Conservation (phyloP, 176 grass and related monocot genomes). For the Tuctoria greenei region DNA sequence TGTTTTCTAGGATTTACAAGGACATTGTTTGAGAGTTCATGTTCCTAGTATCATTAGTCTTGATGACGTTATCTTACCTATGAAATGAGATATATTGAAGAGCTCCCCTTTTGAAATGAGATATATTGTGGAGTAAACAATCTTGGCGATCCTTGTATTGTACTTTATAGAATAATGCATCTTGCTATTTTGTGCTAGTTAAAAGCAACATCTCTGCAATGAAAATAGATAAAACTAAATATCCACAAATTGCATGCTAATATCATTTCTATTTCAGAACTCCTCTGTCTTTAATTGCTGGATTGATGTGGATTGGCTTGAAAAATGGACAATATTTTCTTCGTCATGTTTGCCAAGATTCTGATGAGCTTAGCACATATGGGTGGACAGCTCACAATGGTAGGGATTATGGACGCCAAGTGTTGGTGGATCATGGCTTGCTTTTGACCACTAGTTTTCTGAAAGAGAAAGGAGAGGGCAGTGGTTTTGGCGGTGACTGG, state of each 20-base stretch:
- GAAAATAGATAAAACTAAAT: neutral
- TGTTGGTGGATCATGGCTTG: slow-evolving; percentile 74
- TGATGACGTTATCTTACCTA: slow-evolving; percentile 3
- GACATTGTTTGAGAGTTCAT: slow-evolving; percentile 6
- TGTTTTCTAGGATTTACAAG: slow-evolving; percentile 16
- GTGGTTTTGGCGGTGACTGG: slow-evolving; percentile 92
- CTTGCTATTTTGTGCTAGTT: slow-evolving; percentile 12
- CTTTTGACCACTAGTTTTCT: slow-evolving; percentile 78
- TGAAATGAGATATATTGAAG: neutral
- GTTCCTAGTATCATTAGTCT: neutral
- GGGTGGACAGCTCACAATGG: slow-evolving; percentile 92
- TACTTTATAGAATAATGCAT: neutral
- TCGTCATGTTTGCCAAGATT: slow-evolving; percentile 95
- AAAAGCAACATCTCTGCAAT: slow-evolving; percentile 22
- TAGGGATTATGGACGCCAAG: slow-evolving; percentile 79
- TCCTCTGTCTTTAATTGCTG: slow-evolving; percentile 71
- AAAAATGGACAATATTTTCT: slow-evolving; percentile 83
- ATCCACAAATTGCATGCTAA: slow-evolving; percentile 26
- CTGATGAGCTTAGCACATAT: slow-evolving; percentile 81
- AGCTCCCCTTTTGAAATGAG: neutral
- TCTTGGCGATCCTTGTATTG: neutral
- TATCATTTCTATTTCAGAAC: slow-evolving; percentile 64
- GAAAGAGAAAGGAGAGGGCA: slow-evolving; percentile 80
- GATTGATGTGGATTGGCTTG: slow-evolving; percentile 93
- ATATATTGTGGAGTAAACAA: neutral